Conservation (phyloP, 768 basidiomycete species). For the Leucosporidium yakuticum region DNA sequence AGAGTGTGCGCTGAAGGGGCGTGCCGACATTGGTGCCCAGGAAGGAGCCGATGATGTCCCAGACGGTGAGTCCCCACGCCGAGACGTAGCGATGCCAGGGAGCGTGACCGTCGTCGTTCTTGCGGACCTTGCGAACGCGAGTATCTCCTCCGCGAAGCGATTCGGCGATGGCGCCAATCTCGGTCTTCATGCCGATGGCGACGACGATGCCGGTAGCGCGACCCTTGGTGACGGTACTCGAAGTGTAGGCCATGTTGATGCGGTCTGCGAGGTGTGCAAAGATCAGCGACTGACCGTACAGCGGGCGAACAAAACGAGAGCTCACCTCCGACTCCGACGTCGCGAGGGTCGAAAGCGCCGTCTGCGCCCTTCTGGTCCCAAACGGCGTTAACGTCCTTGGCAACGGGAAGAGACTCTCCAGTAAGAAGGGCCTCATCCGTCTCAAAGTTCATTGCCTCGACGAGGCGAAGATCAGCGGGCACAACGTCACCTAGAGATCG, state of each 20-base stretch:
- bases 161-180: slow-evolving; percentile 45
- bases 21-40: slow-evolving; percentile 44
- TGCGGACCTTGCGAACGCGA: slow-evolving; percentile 43
- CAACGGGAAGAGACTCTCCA: slow-evolving; percentile 45
- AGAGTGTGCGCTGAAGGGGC: slow-evolving; percentile 35
- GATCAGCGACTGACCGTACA: background rate
- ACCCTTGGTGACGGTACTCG: slow-evolving; percentile 48
- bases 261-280: slow-evolving; percentile 17
- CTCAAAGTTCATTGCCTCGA: slow-evolving; percentile 42
- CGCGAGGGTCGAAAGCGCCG: slow-evolving; percentile 25
- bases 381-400: slow-evolving; percentile 36
- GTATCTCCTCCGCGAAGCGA: slow-evolving; percentile 43
- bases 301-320: background rate
- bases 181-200: slow-evolving; percentile 46
- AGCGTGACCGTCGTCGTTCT: slow-evolving; percentile 41
- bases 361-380: slow-evolving; percentile 28
- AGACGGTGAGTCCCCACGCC: slow-evolving; percentile 24
- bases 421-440: slow-evolving; percentile 48
- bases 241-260: slow-evolving; percentile 44
- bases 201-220: slow-evolving; percentile 46
- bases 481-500: slow-evolving; percentile 29
- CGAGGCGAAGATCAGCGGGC: slow-evolving; percentile 43
- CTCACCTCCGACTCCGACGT: slow-evolving; percentile 31
- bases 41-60: slow-evolving; percentile 42
- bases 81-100: slow-evolving; percentile 31